These are phyloP conservation scores for Zygotorulaspora florentina DNA, from an alignment of 805 yeast species.

Conservation along the genomic window DNA sequence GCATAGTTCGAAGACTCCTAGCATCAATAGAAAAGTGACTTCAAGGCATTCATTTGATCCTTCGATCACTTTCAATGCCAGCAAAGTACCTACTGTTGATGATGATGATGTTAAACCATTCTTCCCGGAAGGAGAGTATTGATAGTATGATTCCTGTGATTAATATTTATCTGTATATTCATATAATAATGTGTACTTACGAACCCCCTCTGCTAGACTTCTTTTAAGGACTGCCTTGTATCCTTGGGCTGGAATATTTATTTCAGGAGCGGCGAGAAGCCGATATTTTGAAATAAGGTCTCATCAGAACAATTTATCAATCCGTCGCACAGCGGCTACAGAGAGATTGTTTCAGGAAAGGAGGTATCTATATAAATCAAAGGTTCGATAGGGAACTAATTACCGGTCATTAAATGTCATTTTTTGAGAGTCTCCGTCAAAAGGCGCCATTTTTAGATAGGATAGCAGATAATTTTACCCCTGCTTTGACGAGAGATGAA, in stretches of 20 bases:
- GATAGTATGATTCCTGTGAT: background rate
- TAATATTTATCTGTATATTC: too few species aligned
- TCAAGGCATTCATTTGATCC: slow-evolving; percentile 4
- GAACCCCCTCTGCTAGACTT: too few species aligned
- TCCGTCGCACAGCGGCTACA: background rate
- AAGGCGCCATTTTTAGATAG: slow-evolving; percentile 46
- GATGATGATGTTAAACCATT: slow-evolving; percentile 14
- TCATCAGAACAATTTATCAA: too few species aligned
- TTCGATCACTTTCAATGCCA: background rate
- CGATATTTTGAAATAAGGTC: too few species aligned
- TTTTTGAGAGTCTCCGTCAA: slow-evolving; percentile 42
- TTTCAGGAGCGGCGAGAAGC: too few species aligned
- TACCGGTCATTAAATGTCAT: slow-evolving; percentile 38
- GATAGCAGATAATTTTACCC: slow-evolving; percentile 30
- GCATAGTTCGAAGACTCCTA: background rate
- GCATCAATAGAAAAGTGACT: background rate
- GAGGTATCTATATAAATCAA: background rate
- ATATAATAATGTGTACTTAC: too few species aligned
- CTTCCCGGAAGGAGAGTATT: slow-evolving; percentile 8
- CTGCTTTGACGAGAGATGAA: slow-evolving; percentile 61
- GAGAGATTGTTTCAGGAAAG: background rate
- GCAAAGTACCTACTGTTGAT: background rate
- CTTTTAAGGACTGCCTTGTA: too few species aligned
- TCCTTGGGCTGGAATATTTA: too few species aligned
- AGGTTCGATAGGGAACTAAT: background rate